Evolutionary conservation across 805 yeast genomes (phyloP), one percentile per base, ranked within the genome.

Genomic region (Wickerhamomyces chambardii): DNA sequence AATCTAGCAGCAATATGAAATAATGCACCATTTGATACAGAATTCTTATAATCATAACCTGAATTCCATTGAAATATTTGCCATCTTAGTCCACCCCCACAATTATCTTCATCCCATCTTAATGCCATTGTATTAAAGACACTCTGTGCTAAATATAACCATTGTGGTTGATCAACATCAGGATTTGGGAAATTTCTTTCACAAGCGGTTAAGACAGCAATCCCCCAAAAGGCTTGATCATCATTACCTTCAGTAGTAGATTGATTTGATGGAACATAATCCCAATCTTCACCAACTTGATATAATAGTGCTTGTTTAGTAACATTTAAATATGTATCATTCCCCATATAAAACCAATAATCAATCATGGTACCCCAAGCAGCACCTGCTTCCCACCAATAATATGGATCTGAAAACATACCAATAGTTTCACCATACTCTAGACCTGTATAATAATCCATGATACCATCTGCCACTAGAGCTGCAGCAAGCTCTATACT

Each of bases 361-460:
- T 84, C 92, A 28, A 86, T 60, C 61, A 80, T 50, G 2, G 59
- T 50, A 6, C 67, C 67, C 59, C 59, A 68, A 1, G 82, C 86
- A 37, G 84, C 92, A 46, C 95, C 95, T 22, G 92, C 87, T 59
- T 82, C 84, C 94, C 94, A 84, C 94, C 94, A 84, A 62, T 83
- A 84, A 66, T 84, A 84, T 3, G 94, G 94, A 44, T 58, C 45
- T 11, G 71, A 63, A 55, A 84, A 80, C 79, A 74, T 67, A 24
- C 95, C 95, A n/a, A n/a, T n/a, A n/a, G n/a, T 66, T 29, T 83
- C 80, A 24, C 92, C 94, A 30, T 62, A 55, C 18, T 65, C 56
- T 26, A 51, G 51, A 25, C 87, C 86, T 22, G 70, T 74, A 52
- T 83, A 83, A 59, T 84, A 84, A 60, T 82, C 82, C 64, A 84